phyloP scores from a whole-genome alignment of 1,284 basidiomycete genomes.

The Phellopilus nigrolimitatus region DNA sequence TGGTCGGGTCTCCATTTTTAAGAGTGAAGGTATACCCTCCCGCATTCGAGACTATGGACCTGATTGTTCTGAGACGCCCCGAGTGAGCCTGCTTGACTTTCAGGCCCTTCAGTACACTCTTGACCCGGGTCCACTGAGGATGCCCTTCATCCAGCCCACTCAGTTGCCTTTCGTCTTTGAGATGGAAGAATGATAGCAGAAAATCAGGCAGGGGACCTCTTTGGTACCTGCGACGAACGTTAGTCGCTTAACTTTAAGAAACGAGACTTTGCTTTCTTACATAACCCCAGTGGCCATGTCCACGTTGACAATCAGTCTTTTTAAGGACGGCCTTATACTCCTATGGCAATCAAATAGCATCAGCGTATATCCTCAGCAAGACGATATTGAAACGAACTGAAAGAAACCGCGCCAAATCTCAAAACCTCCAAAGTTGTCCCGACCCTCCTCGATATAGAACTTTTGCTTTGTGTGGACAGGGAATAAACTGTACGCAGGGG shows the following conservation, averaged over 20 bases:
- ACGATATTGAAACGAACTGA: slow-evolving; percentile 33
- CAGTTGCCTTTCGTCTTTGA: slow-evolving; percentile 26
- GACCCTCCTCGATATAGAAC: slow-evolving; percentile 19
- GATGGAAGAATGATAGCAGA: slow-evolving; percentile 26
- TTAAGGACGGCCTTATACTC: slow-evolving; percentile 39
- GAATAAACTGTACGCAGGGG: slow-evolving; percentile 6
- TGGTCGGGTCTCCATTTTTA: slow-evolving; percentile 29
- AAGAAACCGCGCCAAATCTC: slow-evolving; percentile 47
- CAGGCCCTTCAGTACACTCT: slow-evolving; percentile 31
- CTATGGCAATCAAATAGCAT: slow-evolving; percentile 25
- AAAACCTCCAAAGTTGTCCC: slow-evolving; percentile 31
- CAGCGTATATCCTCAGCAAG: slow-evolving; percentile 1
- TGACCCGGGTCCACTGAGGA: slow-evolving; percentile 27
- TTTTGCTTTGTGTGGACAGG: slow-evolving; percentile 10
- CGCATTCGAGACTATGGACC: slow-evolving; percentile 27
- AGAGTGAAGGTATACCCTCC: slow-evolving; percentile 29
- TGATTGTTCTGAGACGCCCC: slow-evolving; percentile 27
- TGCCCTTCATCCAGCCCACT: slow-evolving; percentile 20
- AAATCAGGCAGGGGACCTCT: slow-evolving; percentile 29
- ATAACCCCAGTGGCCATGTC: slow-evolving; percentile 42
- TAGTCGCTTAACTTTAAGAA: background rate
- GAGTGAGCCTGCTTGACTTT: slow-evolving; percentile 24
- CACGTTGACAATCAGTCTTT: slow-evolving; percentile 39
- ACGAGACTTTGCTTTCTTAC: slow-evolving; percentile 27
- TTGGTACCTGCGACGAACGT: slow-evolving; percentile 28